These are phyloP conservation scores for Phytophthora colocasiae DNA, from an alignment of 352 stramenopile genomes.

Conservation along the genomic window DNA sequence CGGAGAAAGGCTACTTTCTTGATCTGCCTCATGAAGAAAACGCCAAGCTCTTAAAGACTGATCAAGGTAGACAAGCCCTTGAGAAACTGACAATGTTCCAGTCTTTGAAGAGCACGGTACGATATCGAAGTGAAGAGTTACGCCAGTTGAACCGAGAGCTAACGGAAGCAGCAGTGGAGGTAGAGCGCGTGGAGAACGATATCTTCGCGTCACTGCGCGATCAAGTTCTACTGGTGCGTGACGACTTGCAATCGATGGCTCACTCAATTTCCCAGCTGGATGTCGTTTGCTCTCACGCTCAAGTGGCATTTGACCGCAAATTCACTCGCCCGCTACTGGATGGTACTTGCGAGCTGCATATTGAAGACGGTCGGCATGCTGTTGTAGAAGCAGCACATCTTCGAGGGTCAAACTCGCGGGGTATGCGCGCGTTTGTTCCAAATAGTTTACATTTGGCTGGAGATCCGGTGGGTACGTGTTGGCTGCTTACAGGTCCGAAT, in stretches of 20 bases:
- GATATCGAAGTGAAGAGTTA: conserved; percentile 74
- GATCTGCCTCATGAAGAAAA: conserved; percentile 73
- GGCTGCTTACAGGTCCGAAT: conserved; percentile 89
- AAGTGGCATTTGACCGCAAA: conserved; percentile 69
- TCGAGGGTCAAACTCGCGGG: conserved; percentile 54
- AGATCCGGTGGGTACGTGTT: conserved; percentile 48
- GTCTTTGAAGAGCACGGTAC: conserved; percentile 71
- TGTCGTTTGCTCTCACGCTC: conserved; percentile 69
- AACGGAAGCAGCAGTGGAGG: conserved; percentile 60
- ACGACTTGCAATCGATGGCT: conserved; percentile 56
- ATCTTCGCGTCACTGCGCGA: conserved; percentile 59
- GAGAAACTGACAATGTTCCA: conserved; percentile 63
- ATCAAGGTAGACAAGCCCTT: conserved; percentile 26
- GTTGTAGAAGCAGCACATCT: conserved; percentile 74
- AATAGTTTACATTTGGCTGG: conserved; percentile 71
- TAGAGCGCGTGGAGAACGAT: conserved; percentile 58
- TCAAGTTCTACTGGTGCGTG: conserved; percentile 39
- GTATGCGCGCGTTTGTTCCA: conserved; percentile 69
- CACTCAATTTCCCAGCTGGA: conserved; percentile 63
- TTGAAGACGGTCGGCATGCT: conserved; percentile 69
- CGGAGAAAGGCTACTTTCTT: conserved; percentile 72
- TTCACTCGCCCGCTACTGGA: conserved; percentile 69
- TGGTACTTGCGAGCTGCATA: conserved; percentile 61
- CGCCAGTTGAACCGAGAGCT: conserved; percentile 67
- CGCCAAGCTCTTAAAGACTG: conserved; percentile 43